phyloP scores from a whole-genome alignment of 176 grass and related monocot species.

The Cenchrus purpureus region DNA sequence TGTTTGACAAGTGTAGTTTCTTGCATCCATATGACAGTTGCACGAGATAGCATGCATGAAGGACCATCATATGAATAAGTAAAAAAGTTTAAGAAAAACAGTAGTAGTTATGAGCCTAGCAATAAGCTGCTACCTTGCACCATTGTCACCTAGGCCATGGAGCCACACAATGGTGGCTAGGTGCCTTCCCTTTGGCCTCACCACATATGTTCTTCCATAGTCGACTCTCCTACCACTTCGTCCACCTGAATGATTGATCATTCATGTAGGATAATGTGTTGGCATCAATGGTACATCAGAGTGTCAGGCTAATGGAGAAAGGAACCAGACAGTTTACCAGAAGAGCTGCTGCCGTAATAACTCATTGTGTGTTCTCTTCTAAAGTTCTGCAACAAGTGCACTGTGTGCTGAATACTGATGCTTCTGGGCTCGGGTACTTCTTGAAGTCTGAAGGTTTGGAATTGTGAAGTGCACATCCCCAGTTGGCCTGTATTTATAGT shows the following conservation, averaged over 20 bases:
- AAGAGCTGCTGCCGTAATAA: constrained; percentile 79
- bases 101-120: neutral
- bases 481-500: constrained; percentile 71
- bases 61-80: neutral
- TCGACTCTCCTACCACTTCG: constrained; percentile 52
- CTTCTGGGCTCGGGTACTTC: constrained; percentile 20
- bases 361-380: constrained; percentile 58
- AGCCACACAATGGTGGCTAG: constrained; percentile 87
- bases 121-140: constrained; percentile 56
- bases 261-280: constrained; percentile 15
- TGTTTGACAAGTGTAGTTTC: constrained; percentile 31
- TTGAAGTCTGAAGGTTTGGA: constrained; percentile 28
- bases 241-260: constrained; percentile 52
- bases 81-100: constrained; percentile 16
- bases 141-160: constrained; percentile 88
- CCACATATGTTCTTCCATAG: constrained; percentile 85
- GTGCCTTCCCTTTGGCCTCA: constrained; percentile 89
- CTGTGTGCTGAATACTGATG: constrained; percentile 30
- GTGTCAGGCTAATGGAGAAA: constrained; percentile 34
- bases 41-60: constrained; percentile 13
- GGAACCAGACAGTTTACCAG: constrained; percentile 51
- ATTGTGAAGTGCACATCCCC: constrained; percentile 45
- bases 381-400: constrained; percentile 27
- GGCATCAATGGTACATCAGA: neutral
- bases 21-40: constrained; percentile 6